Evolutionary conservation across 1,139 yeast species (phyloP).

Genomic region (Nakaseomyces sp.): DNA sequence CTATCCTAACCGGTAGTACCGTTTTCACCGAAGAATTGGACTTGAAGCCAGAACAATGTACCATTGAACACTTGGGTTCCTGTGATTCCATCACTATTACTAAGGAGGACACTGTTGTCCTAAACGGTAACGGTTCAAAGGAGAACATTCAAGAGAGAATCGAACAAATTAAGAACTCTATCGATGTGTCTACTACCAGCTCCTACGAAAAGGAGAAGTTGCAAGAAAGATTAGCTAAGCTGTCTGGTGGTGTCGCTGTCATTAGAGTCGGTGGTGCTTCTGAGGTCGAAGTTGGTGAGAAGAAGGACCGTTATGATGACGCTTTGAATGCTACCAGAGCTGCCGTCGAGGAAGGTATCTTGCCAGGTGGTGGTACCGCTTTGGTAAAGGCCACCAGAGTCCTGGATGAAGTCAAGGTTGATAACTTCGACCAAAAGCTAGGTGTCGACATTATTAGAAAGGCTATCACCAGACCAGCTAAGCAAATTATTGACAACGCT

Average conservation of each 20-base stretch:
- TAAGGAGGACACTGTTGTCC: conserved; percentile 92
- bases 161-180: conserved; percentile 87
- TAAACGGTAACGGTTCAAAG: conserved; percentile 93
- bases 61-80: conserved; percentile 84
- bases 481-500: conserved; percentile 93
- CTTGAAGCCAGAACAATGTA: conserved; percentile 93
- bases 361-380: conserved; percentile 99
- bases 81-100: conserved; percentile 91
- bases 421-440: conserved; percentile 93
- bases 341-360: conserved; percentile 98
- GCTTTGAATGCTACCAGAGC: conserved; percentile 99
- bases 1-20: conserved; percentile 94
- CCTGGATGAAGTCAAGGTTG: conserved; percentile 71
- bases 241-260: conserved; percentile 99
- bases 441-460: conserved; percentile 94
- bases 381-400: conserved; percentile 86
- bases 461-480: conserved; percentile 96
- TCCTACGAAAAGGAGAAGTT: conserved; percentile 97
- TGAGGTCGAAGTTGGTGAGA: conserved; percentile 98
- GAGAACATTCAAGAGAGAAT: conserved; percentile 83
- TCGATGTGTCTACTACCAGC: conserved; percentile 67
- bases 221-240: conserved; percentile 96
- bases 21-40: conserved; percentile 98
- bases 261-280: conserved; percentile 97
- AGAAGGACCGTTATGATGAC: conserved; percentile 99